Base-by-base conservation (phyloP, 148 eudicot genomes). In the Cornus controversa region DNA sequence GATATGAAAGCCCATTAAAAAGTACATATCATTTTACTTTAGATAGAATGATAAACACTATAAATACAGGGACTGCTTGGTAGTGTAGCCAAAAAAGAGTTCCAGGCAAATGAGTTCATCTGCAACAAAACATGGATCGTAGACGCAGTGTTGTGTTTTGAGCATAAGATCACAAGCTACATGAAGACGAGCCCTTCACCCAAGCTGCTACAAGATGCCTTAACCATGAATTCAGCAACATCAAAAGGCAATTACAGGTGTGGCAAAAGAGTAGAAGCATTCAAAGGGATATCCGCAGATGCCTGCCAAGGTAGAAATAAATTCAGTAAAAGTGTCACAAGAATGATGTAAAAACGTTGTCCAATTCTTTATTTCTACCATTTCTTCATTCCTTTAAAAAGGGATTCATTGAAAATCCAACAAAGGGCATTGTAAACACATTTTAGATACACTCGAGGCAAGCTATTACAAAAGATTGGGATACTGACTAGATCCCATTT, bases 221-320 rank as follows among this genome's bases (percentile, higher is more conserved):
- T 58, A 18, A 36, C 37, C 11, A 45, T 22, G 11, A 1, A 31
- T 31, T 31, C 8, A 45, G 34, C 34, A 70, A 14, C 72, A 36
- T 66, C 23, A 16, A 40, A 63, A 42, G 64, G 24, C 26, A 79
- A 27, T 80, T 84, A 90, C 74, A 89, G 76, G 64, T 82, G 77
- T 67, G 97, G 97, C 57, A 92, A 85, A 77, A 79, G 79, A 25
- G 97, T 92, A 9, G 88, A 81, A 42, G 88, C 90, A 75, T 90
- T 92, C 31, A 87, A 75, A 10, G 92, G 89, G 54, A 84, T 85
- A 74, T 92, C 94, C 10, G 86, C 74, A 84, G 89, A 90, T 71
- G 67, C 97, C 94, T 90, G 89, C 70, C 66, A 84, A 79, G 69
- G 18, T 73, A 10, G 45, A 15, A 77, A 54, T 5, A 22, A 69